Evolutionary conservation across 163 green algal genomes (phyloP), one percentile per base, ranked within the genome.

Genomic region (Scenedesmus sp.): DNA sequence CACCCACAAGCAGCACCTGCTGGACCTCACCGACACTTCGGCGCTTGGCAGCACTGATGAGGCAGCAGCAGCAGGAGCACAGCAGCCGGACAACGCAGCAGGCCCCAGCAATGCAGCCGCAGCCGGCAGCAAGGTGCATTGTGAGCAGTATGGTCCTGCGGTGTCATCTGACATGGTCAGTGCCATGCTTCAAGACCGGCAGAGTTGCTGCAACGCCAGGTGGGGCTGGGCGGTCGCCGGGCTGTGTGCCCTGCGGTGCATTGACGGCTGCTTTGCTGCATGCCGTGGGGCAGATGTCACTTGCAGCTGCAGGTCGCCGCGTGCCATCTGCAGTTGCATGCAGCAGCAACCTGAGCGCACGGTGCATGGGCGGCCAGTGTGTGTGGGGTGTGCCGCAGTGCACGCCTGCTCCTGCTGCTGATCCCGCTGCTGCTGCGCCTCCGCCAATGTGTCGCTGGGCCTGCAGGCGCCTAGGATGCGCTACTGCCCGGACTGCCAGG

Each of bases 61-160:
- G 40, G 30, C 40, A 83, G 85, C 65, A 81, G 44, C 84, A 82
- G 24, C 61, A 59, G 26, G 44, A 90, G 70, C 26, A 46, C 44
- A 24, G 42, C 40, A 42, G 70, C 33, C 70, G 10, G 59, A 33
- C 15, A 72, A 33, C 20, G 80, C 80, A 46, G 80, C 26, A 68
- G 30, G 44, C 20, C 44, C 33, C 24, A 53, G 40, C 35, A 37
- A 30, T 40, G 22, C 80, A n/a, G 26, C 80, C 20, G 80, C 80
- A 44, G 24, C 44, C 12, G 33, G 44, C 44, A 44, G 9, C 22
- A 20, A 70, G 80, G 10, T 85, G 42, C 78, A 37, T 16, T 20
- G 18, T 61, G 44, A 37, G 40, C 78, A 59, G 40, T 42, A 53
- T 13, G 16, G 42, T n/a, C 22, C 20, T 84, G 44, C 15, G 78